A percentile compares a stretch with the other conserved stretches of the same genome.
Conservation (phyloP, 768 basidiomycete genomes). For the Russula vinacea region DNA sequence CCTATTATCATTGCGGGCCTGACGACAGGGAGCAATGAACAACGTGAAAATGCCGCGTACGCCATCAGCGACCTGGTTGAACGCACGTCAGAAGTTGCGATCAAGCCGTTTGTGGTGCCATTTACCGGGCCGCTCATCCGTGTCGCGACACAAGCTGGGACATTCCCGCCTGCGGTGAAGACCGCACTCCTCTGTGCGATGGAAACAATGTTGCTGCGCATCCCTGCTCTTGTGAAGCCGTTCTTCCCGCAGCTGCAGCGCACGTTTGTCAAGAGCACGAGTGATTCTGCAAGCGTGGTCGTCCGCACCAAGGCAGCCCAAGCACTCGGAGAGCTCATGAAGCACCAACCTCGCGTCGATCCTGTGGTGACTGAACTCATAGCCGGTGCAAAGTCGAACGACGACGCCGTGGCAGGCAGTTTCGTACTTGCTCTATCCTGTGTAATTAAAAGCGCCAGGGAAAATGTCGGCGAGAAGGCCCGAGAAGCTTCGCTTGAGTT, state of each 20-base stretch:
- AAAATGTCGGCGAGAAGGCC: constrained; percentile 75
- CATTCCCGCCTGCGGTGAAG: constrained; percentile 91
- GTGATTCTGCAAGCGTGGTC: constrained; percentile 70
- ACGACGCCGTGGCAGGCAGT: constrained; percentile 68
- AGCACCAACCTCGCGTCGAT: constrained; percentile 84
- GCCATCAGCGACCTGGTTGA: constrained; percentile 96
- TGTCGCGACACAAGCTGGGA: constrained; percentile 84
- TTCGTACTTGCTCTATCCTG: constrained; percentile 72
- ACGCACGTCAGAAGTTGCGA: constrained; percentile 73
- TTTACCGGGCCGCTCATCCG: constrained; percentile 95
- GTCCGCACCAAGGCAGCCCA: constrained; percentile 81
- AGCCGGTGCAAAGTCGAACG: constrained; percentile 56
- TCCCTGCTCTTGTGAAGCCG: constrained; percentile 88
- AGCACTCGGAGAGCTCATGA: constrained; percentile 88
- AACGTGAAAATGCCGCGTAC: constrained; percentile 91
- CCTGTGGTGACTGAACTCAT: constrained; percentile 91
- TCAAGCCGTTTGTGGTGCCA: constrained; percentile 94
- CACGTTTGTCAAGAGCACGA: constrained; percentile 90
- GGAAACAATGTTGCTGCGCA: constrained; percentile 76
- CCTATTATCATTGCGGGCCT: constrained; percentile 91
- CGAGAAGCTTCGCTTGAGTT: constrained; percentile 72
- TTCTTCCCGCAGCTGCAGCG: constrained; percentile 98
- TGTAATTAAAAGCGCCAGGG: constrained; percentile 65
- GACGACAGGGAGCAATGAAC: constrained; percentile 91
- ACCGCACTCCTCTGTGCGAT: constrained; percentile 85